Evolutionary conservation across 768 basidiomycete species (phyloP), one percentile per base, ranked within the genome.

Genomic region (Hypsizygus marmoreus): DNA sequence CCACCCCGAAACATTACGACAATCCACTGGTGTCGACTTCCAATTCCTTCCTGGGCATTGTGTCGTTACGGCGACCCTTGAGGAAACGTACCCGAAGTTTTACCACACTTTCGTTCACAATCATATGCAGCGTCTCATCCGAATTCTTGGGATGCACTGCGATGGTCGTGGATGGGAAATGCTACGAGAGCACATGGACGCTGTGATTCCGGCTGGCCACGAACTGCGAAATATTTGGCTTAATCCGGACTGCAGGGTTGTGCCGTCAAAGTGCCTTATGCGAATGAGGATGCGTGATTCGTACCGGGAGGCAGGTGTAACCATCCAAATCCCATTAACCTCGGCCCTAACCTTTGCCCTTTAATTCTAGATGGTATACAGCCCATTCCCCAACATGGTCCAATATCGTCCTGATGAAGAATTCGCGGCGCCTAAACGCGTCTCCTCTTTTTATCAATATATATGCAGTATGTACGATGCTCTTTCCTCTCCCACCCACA

Each of bases 21-120:
- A 62, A 42, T 79, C 79, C 1, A 79, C 73, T 19, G 77, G 76
- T 23, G 67, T 72, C 12, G 63, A 75, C 46, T 80, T 80, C 55
- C 61, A 72, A 26, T 80, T 81, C 58, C 65, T 81, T 31, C 74
- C 76, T 7, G 71, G 69, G 2, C 79, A 82, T 59, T 79, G 76
- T 53, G 69, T 81, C 40, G 71, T 70, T 12, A 76, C 78, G 0
- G 51, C 62, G 26, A 70, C 74, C 1, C 49, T 76, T 14, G 72
- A 76, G 48, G 79, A 81, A 46, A 74, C 71, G 1, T 80, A 75
- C 40, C 73, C 75, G 8, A 80, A 79, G 51, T 76, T 81, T 56
- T 81, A 82, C 53, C 79, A 81, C 57, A 81, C 79, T 1, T 74
- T 81, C 39, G 65, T 82, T 13, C 79, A 81, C 57, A 81, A 79